Percentiles rank a stretch among this genome's conserved stretches.
Conservation (phyloP, 768 basidiomycete species). For the Lentinus brumalis region DNA sequence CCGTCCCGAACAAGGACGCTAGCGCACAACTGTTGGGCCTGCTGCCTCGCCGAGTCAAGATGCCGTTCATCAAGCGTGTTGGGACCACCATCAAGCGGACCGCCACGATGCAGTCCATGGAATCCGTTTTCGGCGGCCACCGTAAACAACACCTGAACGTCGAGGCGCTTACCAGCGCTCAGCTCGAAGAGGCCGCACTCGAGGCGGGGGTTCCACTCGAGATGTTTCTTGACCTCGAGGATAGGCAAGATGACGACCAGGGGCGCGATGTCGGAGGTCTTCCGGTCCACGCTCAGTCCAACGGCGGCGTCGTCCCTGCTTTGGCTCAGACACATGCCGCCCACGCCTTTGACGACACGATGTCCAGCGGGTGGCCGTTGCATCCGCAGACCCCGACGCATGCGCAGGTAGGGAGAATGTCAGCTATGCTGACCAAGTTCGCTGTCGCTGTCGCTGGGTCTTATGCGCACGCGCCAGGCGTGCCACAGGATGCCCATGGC, state of each 20-base stretch:
- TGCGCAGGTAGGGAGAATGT: constrained; percentile 60
- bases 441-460: constrained; percentile 42
- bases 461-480: constrained; percentile 21
- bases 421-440: constrained; percentile 53
- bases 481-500: not conserved
- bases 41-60: not conserved
- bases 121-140: constrained; percentile 13
- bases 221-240: constrained; percentile 37
- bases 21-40: constrained; percentile 17
- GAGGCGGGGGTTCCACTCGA: constrained; percentile 67
- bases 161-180: constrained; percentile 52
- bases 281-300: not conserved
- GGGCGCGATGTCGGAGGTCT: not conserved
- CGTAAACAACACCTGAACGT: constrained; percentile 64
- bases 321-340: constrained; percentile 4
- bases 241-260: not conserved
- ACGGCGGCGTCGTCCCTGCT: not conserved
- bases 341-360: constrained; percentile 11
- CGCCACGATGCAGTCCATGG: constrained; percentile 9
- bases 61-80: constrained; percentile 2
- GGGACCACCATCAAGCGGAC: constrained; percentile 12
- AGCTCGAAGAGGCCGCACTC: constrained; percentile 63
- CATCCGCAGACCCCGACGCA: constrained; percentile 46
- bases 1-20: not conserved
- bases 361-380: constrained; percentile 25